Conservation (phyloP, 331 rosid species). For the Acacia pycnantha region DNA sequence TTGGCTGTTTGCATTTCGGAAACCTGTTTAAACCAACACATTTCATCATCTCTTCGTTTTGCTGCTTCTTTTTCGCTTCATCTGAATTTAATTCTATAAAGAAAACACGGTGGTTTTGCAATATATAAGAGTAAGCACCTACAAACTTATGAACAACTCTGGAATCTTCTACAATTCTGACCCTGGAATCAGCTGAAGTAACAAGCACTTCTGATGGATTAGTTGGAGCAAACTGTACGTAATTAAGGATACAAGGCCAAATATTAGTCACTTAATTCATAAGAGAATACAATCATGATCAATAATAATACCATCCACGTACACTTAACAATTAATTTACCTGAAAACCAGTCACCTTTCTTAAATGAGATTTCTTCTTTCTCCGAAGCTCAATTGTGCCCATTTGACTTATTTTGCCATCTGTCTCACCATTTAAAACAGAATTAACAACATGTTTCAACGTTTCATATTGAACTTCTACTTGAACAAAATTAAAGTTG, state of each 20-base stretch:
- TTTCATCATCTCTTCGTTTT: background rate
- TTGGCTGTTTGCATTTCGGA: constrained; percentile 72
- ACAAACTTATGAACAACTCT: constrained; percentile 48
- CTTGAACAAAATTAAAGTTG: background rate
- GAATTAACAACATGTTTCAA: background rate
- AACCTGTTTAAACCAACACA: constrained; percentile 48
- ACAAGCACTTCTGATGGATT: constrained; percentile 69
- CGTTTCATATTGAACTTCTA: background rate
- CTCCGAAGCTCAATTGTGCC: constrained; percentile 48
- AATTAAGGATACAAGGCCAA: background rate
- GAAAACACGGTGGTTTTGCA: background rate
- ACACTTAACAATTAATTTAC: constrained; percentile 31
- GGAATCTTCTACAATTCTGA: constrained; percentile 62
- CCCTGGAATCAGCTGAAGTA: constrained; percentile 82
- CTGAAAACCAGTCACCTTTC: constrained; percentile 83
- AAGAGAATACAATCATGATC: background rate
- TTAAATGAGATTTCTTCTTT: constrained; percentile 60
- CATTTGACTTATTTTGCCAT: constrained; percentile 53
- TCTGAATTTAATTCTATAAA: background rate
- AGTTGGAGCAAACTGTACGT: constrained; percentile 56
- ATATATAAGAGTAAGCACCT: constrained; percentile 39
- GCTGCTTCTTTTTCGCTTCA: background rate
- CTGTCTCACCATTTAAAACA: constrained; percentile 36
- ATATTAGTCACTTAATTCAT: background rate
- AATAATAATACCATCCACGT: background rate